These are phyloP conservation scores for Cyclotella kingstonii DNA, from an alignment of 108 stramenopile species.

Conservation along the genomic window DNA sequence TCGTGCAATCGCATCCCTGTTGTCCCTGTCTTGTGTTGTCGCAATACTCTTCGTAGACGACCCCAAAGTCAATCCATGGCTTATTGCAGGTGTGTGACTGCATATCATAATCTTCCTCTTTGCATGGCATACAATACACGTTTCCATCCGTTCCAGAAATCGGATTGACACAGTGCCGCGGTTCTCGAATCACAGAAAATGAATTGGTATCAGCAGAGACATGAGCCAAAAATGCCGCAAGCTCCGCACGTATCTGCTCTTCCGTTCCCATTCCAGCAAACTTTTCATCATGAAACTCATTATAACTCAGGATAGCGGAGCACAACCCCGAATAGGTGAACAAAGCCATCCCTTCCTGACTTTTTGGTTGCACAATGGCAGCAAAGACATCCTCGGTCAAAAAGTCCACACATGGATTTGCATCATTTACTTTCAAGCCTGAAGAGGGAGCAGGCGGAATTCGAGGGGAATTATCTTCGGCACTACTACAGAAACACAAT, in stretches of 20 bases:
- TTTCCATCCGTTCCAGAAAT: constrained; percentile 29
- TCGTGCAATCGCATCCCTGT: constrained; percentile 33
- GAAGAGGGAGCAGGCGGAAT: constrained; percentile 43
- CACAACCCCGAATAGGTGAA: constrained; percentile 41
- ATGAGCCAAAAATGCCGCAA: constrained; percentile 40
- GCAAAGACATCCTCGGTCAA: constrained; percentile 36
- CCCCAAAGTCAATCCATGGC: constrained; percentile 24
- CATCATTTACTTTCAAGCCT: constrained; percentile 14
- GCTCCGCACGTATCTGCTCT: constrained; percentile 23
- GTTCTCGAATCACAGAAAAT: constrained; percentile 24
- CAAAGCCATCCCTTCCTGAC: constrained; percentile 13
- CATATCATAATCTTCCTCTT: constrained; percentile 26
- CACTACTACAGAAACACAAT: constrained; percentile 27
- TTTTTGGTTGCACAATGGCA: constrained; percentile 27
- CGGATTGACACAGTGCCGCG: constrained; percentile 34
- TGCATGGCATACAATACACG: constrained; percentile 42
- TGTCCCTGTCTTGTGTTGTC: constrained; percentile 27
- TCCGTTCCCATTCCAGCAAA: constrained; percentile 39
- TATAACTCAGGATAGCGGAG: constrained; percentile 32
- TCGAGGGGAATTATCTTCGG: constrained; percentile 13
- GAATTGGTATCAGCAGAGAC: constrained; percentile 27
- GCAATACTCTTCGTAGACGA: constrained; percentile 31
- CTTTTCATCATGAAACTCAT: constrained; percentile 39
- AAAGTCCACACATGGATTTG: constrained; percentile 26
- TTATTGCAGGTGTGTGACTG: constrained; percentile 19